Conservation (phyloP, 495 filamentous ascomycete genomes). For the Platismatia glauca region DNA sequence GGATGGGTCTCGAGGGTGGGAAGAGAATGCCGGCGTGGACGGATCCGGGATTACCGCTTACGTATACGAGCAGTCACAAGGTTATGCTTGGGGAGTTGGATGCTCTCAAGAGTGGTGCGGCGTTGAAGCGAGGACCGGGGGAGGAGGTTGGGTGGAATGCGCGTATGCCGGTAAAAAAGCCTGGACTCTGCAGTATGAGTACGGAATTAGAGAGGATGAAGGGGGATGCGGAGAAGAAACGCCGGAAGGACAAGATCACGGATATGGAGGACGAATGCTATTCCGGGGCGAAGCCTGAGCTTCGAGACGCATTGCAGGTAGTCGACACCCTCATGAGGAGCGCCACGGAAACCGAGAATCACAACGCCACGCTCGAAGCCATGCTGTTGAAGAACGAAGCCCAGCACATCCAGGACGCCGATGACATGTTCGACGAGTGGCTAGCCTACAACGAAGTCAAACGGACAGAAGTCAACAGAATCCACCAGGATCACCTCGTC, state of each 20-base stretch:
- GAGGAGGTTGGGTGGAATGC: background rate
- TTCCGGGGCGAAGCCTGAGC: background rate
- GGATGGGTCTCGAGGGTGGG: background rate
- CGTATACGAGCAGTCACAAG: background rate
- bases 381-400: background rate
- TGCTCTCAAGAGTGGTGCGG: background rate
- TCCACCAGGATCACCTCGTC: background rate
- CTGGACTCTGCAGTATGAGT: background rate
- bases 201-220: background rate
- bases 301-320: background rate
- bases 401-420: background rate
- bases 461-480: background rate
- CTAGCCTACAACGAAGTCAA: background rate
- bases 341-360: background rate
- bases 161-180: background rate
- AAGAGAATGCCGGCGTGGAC: background rate
- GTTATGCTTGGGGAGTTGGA: background rate
- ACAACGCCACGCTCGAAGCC: background rate
- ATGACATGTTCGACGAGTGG: constrained; percentile 4
- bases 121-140: background rate
- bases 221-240: background rate
- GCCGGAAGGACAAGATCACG: background rate
- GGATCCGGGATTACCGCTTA: background rate
- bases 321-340: background rate
- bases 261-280: background rate